These are phyloP conservation scores for Ophiostoma australiae DNA, from an alignment of 2,329 filamentous ascomycete genomes.

Conservation along the genomic window DNA sequence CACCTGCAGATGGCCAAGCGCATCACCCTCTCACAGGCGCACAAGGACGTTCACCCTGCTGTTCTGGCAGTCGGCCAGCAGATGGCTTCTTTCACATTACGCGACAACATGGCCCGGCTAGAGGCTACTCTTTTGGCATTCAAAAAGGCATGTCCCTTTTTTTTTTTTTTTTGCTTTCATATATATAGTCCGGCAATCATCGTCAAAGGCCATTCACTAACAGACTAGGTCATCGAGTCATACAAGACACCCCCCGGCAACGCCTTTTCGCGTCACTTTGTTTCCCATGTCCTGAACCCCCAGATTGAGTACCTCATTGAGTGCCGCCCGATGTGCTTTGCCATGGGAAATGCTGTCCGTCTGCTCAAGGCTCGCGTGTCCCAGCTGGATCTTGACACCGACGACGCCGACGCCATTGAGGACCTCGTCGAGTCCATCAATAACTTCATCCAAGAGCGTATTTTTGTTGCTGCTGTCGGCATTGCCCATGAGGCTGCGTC, in stretches of 20 bases:
- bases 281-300: slow-evolving; percentile 81
- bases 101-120: slow-evolving; percentile 82
- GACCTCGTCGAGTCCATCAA: slow-evolving; percentile 77
- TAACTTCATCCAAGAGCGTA: slow-evolving; percentile 82
- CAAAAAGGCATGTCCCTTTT: slow-evolving; percentile 60
- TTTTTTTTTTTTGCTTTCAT: neutral
- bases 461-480: slow-evolving; percentile 78
- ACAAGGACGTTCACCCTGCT: slow-evolving; percentile 78
- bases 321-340: slow-evolving; percentile 91
- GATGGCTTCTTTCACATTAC: slow-evolving; percentile 82
- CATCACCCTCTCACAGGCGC: slow-evolving; percentile 44
- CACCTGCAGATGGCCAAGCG: slow-evolving; percentile 68
- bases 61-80: slow-evolving; percentile 83
- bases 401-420: slow-evolving; percentile 76
- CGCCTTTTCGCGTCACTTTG: slow-evolving; percentile 84
- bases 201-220: neutral
- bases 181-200: neutral
- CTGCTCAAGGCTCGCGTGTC: slow-evolving; percentile 91
- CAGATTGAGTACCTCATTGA: slow-evolving; percentile 94
- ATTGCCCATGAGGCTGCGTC: slow-evolving; percentile 72
- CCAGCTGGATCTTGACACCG: slow-evolving; percentile 78
- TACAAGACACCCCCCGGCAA: slow-evolving; percentile 83
- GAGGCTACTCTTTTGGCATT: slow-evolving; percentile 85
- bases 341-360: slow-evolving; percentile 94
- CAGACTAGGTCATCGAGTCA: slow-evolving; percentile 71